Conservation (phyloP, 305 asterid species). For the Stenogyne calaminthoides region DNA sequence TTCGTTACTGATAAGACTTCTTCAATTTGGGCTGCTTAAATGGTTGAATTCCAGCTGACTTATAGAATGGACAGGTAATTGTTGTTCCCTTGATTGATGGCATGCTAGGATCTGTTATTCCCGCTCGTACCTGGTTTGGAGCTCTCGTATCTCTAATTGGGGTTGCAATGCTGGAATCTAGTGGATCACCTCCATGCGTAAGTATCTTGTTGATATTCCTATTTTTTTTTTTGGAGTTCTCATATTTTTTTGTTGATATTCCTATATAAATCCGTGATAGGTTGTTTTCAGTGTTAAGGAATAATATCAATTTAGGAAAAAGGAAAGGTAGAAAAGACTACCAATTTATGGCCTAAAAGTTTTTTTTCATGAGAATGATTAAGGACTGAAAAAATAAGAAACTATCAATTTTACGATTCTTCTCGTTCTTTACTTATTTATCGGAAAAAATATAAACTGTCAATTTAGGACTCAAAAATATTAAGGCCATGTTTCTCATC, state of each 20-base stretch:
- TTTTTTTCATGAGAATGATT: too few relatives aligned
- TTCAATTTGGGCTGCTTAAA: conserved; percentile 3
- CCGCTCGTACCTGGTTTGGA: conserved; percentile 81
- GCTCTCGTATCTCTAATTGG: conserved; percentile 68
- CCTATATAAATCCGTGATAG: not conserved
- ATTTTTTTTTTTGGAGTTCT: too few relatives aligned
- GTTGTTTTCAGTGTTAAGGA: not conserved
- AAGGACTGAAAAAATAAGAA: too few relatives aligned
- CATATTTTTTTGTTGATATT: too few relatives aligned
- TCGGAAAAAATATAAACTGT: too few relatives aligned
- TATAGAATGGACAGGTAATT: conserved; percentile 54
- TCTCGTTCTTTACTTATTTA: too few relatives aligned
- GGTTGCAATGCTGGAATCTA: conserved; percentile 76
- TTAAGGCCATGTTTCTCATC: too few relatives aligned
- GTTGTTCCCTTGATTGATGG: conserved; percentile 89
- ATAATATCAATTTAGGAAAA: too few relatives aligned
- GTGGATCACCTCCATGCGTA: conserved; percentile 88
- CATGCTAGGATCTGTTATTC: conserved; percentile 63
- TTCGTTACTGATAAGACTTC: not conserved
- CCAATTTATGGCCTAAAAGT: too few relatives aligned
- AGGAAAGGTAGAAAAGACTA: too few relatives aligned
- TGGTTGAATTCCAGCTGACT: conserved; percentile 27
- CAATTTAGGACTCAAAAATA: too few relatives aligned
- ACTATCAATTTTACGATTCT: too few relatives aligned
- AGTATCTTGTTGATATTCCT: conserved; percentile 34